Percentiles rank a stretch among this genome's conserved stretches.
These are phyloP conservation scores for Aspergillus ellipticus DNA, from an alignment of 495 filamentous ascomycete species.

Conservation along the genomic window DNA sequence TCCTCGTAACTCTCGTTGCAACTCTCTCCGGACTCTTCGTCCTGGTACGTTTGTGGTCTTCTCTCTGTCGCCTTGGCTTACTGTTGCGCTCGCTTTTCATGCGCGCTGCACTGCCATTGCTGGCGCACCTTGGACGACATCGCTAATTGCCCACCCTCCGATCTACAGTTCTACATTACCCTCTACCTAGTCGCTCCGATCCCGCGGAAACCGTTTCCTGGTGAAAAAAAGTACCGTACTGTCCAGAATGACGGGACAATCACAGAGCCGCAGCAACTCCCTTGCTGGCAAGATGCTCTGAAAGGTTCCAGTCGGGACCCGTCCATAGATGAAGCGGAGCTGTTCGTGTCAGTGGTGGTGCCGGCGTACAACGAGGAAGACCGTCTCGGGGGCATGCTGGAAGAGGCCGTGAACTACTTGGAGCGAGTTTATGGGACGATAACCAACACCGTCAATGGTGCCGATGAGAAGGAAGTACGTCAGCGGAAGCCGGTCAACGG, in stretches of 20 bases:
- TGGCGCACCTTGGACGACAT: not conserved
- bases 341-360: constrained; percentile 83
- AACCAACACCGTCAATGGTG: constrained; percentile 14
- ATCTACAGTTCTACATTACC: constrained; percentile 59
- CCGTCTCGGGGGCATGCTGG: constrained; percentile 75
- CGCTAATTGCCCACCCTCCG: not conserved
- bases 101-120: not conserved
- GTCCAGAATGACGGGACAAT: constrained; percentile 61
- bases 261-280: constrained; percentile 58
- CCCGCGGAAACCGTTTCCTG: constrained; percentile 67
- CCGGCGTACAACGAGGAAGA: constrained; percentile 94
- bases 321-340: constrained; percentile 45
- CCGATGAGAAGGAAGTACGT: constrained; percentile 22
- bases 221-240: constrained; percentile 83
- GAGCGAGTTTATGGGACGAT: constrained; percentile 66
- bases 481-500: constrained; percentile 31
- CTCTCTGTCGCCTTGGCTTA: not conserved
- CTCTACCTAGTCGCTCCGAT: constrained; percentile 74
- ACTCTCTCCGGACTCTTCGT: constrained; percentile 33
- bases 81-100: not conserved
- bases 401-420: constrained; percentile 85
- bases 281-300: constrained; percentile 79
- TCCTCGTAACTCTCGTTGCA: constrained; percentile 27
- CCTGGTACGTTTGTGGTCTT: constrained; percentile 30
- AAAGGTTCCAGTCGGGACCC: constrained; percentile 26